Conservation (phyloP, 768 basidiomycete species). For the Agaricus blazei region DNA sequence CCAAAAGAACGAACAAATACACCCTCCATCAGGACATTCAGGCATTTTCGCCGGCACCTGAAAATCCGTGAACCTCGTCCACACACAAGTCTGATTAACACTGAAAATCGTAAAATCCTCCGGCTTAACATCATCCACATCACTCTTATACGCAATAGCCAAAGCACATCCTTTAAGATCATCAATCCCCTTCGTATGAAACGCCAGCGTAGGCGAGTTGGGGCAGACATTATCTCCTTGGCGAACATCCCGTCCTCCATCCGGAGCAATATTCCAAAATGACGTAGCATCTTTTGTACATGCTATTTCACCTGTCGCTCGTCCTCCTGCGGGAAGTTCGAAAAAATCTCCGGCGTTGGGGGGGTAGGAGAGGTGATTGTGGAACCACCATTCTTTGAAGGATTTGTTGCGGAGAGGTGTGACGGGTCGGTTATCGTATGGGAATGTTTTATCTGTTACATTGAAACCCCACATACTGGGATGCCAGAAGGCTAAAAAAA, state of each 20-base stretch:
- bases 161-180: conserved; percentile 63
- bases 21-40: conserved; percentile 56
- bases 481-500: conserved; percentile 40
- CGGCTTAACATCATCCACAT: conserved; percentile 52
- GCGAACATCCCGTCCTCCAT: conserved; percentile 49
- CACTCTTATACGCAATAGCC: conserved; percentile 71
- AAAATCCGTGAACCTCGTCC: conserved; percentile 66
- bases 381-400: conserved; percentile 62
- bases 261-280: conserved; percentile 38
- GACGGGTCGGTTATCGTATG: conserved; percentile 64
- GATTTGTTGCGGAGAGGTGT: conserved; percentile 37
- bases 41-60: conserved; percentile 65
- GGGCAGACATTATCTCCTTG: conserved; percentile 48
- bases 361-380: conserved; percentile 52
- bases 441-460: conserved; percentile 47
- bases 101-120: conserved; percentile 71
- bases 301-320: conserved; percentile 48
- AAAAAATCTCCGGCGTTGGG: conserved; percentile 55
- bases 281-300: conserved; percentile 60
- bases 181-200: conserved; percentile 49
- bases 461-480: conserved; percentile 68
- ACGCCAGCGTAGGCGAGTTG: conserved; percentile 33
- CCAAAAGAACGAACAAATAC: conserved; percentile 73
- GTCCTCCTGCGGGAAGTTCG: conserved; percentile 53
- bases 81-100: conserved; percentile 73